Evolutionary conservation across 495 filamentous ascomycete species (phyloP), one percentile per base, ranked within the genome.

Genomic region (Aspergillus sclerotioniger): DNA sequence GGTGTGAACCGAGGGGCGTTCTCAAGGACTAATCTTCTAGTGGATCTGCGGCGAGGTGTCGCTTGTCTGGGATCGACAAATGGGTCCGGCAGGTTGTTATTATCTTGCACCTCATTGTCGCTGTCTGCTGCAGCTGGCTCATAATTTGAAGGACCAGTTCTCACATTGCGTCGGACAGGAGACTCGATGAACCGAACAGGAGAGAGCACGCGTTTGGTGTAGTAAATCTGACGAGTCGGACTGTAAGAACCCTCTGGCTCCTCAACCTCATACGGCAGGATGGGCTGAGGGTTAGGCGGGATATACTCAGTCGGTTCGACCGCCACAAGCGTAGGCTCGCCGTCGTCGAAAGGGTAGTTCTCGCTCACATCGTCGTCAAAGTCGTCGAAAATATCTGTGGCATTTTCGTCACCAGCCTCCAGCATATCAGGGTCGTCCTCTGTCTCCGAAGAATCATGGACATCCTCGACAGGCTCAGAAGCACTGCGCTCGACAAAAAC

Each of bases 1-100:
- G 86, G 82, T 3, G 86, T 87, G 48, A 89, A 85, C 15, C 81
- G 82, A 37, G 84, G 54, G 33, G 64, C 45, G 53, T 66, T 46
- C 55, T 68, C 69, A 43, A 61, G 63, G 54, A 64, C 54, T 56
- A 66, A 56, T 59, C 57, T 66, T 47, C 51, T 64, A 61, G 71
- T 46, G 6, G 54, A 49, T 21, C 44, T 55, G 37, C 57, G 56
- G 10, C 64, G 68, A 37, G 68, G 65, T 12, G 51, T 47, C 8
- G 47, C 47, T 10, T 58, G 60, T 61, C 54, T 69, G 66, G 55
- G 63, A 60, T 46, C 20, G 15, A 19, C 13, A 35, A 46, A 45
- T 0, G 20, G 41, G 10, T 33, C 25, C 3, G 25, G 25, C 25
- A 25, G 29, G 17, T 20, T 32, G 29, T 17, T 13, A 50, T 28